phyloP scores from a whole-genome alignment of 345 rosid species.

The Zanthoxylum bungeanum region DNA sequence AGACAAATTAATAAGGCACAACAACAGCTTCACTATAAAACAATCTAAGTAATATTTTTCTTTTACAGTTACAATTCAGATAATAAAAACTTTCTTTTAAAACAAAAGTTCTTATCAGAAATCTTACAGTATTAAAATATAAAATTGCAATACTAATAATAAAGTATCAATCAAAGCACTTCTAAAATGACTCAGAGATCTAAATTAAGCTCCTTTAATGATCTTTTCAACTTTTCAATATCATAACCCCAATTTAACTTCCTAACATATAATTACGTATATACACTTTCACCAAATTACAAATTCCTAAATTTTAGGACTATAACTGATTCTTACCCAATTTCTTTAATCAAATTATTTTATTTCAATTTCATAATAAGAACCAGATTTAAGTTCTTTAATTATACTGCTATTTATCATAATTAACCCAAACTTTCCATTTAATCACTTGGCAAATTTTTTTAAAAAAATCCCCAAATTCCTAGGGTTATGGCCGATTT shows the following conservation, averaged over 20 bases:
- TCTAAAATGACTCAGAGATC: slow-evolving; percentile 28
- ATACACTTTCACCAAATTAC: too few species aligned
- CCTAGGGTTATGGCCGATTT: too few species aligned
- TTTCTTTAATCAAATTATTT: too few species aligned
- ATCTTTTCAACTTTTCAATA: slow-evolving; percentile 21
- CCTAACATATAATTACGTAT: too few species aligned
- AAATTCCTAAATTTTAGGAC: too few species aligned
- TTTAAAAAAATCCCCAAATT: too few species aligned
- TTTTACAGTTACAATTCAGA: slow-evolving; percentile 25
- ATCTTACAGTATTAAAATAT: neutral
- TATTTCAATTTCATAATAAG: too few species aligned
- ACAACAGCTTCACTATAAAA: slow-evolving; percentile 15
- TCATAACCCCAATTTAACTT: slow-evolving; percentile 19
- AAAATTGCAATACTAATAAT: slow-evolving; percentile 2
- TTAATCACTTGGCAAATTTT: too few species aligned
- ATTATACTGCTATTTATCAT: too few species aligned
- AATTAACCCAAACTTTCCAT: too few species aligned
- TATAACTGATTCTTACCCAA: too few species aligned
- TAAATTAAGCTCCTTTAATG: slow-evolving; percentile 23
- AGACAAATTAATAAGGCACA: slow-evolving; percentile 21
- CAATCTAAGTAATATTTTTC: slow-evolving; percentile 16
- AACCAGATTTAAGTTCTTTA: too few species aligned
- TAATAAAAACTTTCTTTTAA: slow-evolving; percentile 8
- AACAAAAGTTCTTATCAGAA: slow-evolving; percentile 25
- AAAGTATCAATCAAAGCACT: slow-evolving; percentile 31